Conservation (phyloP, 306 rosid species). For the Citrullus mucosospermus region DNA sequence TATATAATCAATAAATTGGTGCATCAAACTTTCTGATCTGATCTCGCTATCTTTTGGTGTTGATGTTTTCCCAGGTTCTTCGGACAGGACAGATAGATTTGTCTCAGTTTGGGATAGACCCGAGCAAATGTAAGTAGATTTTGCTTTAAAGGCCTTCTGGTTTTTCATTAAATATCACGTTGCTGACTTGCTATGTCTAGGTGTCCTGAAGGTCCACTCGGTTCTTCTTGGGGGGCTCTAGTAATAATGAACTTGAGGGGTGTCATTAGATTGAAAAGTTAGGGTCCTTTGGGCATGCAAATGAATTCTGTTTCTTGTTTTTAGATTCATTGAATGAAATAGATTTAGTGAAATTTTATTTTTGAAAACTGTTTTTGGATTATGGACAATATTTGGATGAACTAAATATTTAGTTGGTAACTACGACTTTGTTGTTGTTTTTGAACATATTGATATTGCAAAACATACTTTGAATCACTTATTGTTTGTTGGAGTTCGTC, state of each 20-base stretch:
- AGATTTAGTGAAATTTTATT: background rate
- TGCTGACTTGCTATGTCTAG: background rate
- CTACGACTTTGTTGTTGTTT: too few relatives aligned
- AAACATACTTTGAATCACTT: too few relatives aligned
- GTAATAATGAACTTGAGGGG: background rate
- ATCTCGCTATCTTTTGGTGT: background rate
- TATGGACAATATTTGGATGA: too few relatives aligned
- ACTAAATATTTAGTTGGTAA: too few relatives aligned
- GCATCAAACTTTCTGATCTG: background rate
- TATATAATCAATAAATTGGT: background rate
- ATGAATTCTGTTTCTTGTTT: background rate
- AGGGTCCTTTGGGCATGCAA: background rate
- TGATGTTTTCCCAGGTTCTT: constrained; percentile 41
- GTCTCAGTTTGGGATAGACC: constrained; percentile 90
- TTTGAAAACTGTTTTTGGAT: background rate
- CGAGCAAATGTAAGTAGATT: constrained; percentile 72
- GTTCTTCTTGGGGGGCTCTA: background rate
- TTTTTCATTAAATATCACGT: background rate
- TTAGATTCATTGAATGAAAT: background rate
- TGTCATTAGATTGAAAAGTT: background rate
- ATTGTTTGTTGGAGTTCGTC: background rate
- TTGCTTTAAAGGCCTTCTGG: background rate
- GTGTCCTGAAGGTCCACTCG: background rate
- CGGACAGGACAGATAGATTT: constrained; percentile 91
- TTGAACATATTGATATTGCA: too few relatives aligned